A percentile compares a stretch with the other conserved stretches of the same genome.
Evolutionary conservation across 306 rosid genomes (phyloP).

Genomic region (Abrus precatorius): DNA sequence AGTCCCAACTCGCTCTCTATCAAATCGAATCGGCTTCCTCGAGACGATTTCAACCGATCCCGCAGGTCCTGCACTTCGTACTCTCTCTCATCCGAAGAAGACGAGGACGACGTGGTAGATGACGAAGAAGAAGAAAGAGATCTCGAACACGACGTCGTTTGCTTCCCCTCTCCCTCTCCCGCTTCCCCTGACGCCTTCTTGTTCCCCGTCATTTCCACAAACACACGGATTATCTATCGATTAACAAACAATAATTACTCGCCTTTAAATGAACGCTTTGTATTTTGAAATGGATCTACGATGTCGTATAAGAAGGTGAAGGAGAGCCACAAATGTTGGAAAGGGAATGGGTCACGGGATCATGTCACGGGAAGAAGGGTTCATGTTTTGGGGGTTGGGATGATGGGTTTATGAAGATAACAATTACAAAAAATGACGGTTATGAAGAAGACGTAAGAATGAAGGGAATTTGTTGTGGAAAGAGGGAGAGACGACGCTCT

Average conservation of each 20-base stretch:
- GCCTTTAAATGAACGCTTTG: not conserved
- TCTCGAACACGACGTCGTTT: slow-evolving; percentile 20
- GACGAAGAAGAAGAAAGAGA: not conserved
- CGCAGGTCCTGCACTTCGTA: slow-evolving; percentile 65
- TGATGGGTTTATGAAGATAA: not conserved
- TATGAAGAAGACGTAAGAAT: not conserved
- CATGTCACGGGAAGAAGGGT: slow-evolving; percentile 23
- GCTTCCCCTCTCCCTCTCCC: not conserved
- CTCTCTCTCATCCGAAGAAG: slow-evolving; percentile 53
- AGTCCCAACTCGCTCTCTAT: slow-evolving; percentile 67
- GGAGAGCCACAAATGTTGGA: slow-evolving; percentile 17
- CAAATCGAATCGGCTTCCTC: slow-evolving; percentile 77
- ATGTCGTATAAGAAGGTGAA: not conserved
- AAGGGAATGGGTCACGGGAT: not conserved
- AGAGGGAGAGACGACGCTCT: not conserved
- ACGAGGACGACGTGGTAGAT: slow-evolving; percentile 17
- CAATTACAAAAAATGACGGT: not conserved
- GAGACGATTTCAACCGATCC: slow-evolving; percentile 75
- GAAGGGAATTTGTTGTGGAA: not conserved
- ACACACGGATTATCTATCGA: not conserved
- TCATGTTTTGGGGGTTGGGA: not conserved
- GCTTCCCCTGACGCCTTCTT: not conserved
- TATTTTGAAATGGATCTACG: not conserved
- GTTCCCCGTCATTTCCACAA: slow-evolving; percentile 33
- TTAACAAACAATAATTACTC: not conserved